Evolutionary conservation across 345 rosid species (phyloP).

Genomic region (Psidium guajava): DNA sequence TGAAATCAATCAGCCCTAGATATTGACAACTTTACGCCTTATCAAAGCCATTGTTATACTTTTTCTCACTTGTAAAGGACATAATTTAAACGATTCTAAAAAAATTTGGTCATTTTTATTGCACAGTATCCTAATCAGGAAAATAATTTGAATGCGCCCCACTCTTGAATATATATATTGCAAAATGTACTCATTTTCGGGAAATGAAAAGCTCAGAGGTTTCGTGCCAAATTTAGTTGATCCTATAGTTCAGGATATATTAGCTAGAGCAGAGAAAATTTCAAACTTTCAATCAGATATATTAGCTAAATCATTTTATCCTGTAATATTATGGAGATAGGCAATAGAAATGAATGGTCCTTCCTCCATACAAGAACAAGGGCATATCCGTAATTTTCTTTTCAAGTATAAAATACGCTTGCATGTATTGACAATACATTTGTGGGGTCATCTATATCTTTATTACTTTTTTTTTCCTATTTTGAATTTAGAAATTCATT

Average conservation of each 20-base stretch:
- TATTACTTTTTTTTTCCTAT: background rate
- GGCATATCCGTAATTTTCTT: background rate
- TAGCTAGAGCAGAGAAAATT: background rate
- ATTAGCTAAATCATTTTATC: background rate
- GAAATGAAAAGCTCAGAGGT: background rate
- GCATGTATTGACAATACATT: background rate
- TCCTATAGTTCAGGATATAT: background rate
- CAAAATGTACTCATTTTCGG: background rate
- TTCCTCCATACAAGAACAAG: background rate
- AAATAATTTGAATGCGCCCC: background rate
- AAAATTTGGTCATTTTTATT: no score
- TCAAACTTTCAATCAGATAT: background rate
- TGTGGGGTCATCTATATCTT: background rate
- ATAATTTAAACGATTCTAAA: no score
- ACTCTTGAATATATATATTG: background rate
- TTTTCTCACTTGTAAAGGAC: no score
- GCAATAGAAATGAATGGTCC: background rate
- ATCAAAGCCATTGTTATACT: no score
- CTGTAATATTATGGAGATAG: background rate
- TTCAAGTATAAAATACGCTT: background rate
- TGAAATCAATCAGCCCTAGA: no score
- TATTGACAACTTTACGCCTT: no score
- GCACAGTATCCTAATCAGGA: no score
- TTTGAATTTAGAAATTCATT: background rate
- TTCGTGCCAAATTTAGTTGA: background rate